Conservation (phyloP, 495 filamentous ascomycete genomes). For the Aspergillus steynii region DNA sequence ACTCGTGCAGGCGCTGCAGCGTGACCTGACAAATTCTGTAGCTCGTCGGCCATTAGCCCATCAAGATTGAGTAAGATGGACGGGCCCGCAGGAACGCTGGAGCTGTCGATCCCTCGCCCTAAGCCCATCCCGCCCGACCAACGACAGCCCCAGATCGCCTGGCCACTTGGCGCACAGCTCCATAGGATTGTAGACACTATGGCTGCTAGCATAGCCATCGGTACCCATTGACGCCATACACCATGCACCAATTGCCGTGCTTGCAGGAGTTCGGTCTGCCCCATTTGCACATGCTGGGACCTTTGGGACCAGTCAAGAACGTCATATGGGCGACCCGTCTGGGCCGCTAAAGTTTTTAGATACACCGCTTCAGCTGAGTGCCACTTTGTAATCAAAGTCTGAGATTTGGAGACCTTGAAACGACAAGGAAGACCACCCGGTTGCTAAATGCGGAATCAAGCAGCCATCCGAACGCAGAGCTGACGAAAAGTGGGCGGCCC, state of each 20-base stretch:
- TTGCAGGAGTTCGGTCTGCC: neutral
- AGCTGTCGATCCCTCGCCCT: neutral
- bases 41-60: neutral
- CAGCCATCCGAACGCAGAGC: conserved; percentile 1
- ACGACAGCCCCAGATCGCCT: neutral
- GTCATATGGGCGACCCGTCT: neutral
- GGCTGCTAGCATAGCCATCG: neutral
- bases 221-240: neutral
- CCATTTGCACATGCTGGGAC: neutral
- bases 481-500: neutral
- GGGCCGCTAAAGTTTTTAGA: neutral
- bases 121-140: neutral
- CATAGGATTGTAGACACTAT: neutral
- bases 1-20: conserved; percentile 2
- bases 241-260: neutral
- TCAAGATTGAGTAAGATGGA: neutral
- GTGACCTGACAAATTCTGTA: conserved; percentile 6
- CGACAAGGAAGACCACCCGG: neutral
- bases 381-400: neutral
- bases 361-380: neutral
- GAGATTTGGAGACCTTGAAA: neutral
- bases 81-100: neutral
- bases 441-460: conserved; percentile 1
- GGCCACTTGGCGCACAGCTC: neutral
- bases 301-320: neutral